Evolutionary conservation across 2,329 filamentous ascomycete genomes (phyloP), one percentile per base, ranked within the genome.

Genomic region (Biscogniauxia sp.): DNA sequence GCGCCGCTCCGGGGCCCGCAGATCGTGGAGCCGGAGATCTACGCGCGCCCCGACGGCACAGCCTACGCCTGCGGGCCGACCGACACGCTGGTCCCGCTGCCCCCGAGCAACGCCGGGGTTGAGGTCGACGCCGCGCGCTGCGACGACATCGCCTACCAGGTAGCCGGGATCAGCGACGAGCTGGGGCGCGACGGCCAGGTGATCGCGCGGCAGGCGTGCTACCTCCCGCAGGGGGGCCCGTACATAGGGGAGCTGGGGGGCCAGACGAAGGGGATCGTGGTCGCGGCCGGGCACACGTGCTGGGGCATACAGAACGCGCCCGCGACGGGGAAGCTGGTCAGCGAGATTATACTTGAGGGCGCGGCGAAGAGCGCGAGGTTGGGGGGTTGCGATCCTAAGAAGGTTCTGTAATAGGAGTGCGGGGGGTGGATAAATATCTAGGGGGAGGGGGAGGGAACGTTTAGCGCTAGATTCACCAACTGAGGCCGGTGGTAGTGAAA

Each of bases 241-340:
- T 76, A 91, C 61, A 83, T 93, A n/a, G 90, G 90, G 0, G 74
- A 82, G 56, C 88, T 89, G n/a, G 81, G 82, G 6, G 64, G 61
- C 4, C 82, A 84, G 1, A 83, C 55, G 1, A 19, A 84, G 62
- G 90, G 90, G 0, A 71, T 92, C 51, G 79, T 88, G 55, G 78
- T 93, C 64, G 90, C 90, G 1, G 82, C 88, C 0, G 90, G 90
- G 0, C 90, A 93, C 77, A 92, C 88, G 1, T 93, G 90, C 72
- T 93, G 90, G 90, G 90, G 90, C 0, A 92, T 93, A 50, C 90
- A 93, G 75, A 93, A 93, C 76, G 89, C 84, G 20, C 89, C 89
- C 1, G 90, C 81, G 4, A 93, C 90, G 8, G 86, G 86, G 1
- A 87, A 87, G 74, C 69, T 89, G 55, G 83, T 88, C 62, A 86